phyloP scores from a whole-genome alignment of 1,284 basidiomycete species.

The Ustilago cynodontis region DNA sequence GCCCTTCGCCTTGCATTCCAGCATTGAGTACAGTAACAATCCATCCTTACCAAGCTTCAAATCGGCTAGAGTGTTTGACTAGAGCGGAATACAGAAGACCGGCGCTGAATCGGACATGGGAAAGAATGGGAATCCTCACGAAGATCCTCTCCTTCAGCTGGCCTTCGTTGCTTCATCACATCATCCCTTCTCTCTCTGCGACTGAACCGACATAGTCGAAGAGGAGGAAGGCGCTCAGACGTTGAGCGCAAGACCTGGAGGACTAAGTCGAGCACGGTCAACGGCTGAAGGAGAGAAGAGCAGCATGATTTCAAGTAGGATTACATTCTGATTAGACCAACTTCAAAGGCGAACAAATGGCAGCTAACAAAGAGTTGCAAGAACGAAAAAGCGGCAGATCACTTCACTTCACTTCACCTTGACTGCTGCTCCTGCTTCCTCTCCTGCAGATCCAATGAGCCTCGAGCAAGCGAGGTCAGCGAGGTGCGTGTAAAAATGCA shows the following conservation, averaged over 20 bases:
- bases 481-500: conserved; percentile 3
- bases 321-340: neutral
- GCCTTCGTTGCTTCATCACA: neutral
- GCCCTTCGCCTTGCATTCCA: neutral
- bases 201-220: too few species aligned
- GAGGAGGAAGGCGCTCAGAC: neutral
- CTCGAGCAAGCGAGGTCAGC: neutral
- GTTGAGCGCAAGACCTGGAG: neutral
- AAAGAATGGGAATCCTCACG: neutral
- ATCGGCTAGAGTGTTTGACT: neutral
- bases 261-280: conserved; percentile 7
- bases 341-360: neutral
- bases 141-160: neutral
- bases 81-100: neutral
- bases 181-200: neutral
- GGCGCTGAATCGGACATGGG: neutral
- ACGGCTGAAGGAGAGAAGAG: neutral
- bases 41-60: neutral
- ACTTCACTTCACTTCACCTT: too few species aligned
- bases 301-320: conserved; percentile 1
- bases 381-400: conserved; percentile 3
- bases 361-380: neutral
- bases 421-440: neutral
- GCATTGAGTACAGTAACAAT: neutral
- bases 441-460: conserved; percentile 1